A percentile compares a stretch with the other conserved stretches of the same genome.
Evolutionary conservation across 352 stramenopile species (phyloP).

Genomic region (Phytophthora palmivora): DNA sequence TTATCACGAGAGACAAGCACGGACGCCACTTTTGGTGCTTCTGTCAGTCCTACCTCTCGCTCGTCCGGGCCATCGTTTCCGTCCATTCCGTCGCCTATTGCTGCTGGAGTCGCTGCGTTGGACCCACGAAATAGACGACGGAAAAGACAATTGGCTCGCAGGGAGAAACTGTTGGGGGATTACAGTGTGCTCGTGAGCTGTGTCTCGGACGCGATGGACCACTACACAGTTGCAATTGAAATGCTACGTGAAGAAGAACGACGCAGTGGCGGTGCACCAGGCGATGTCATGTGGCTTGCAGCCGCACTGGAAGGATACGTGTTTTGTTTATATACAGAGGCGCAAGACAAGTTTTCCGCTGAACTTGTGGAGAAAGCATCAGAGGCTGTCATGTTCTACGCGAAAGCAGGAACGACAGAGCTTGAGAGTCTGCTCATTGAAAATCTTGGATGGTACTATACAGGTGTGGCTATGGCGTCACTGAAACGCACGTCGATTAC

Average conservation of each 20-base stretch:
- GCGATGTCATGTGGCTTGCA: conserved; percentile 82
- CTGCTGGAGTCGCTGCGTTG: conserved; percentile 31
- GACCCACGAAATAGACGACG: conserved; percentile 54
- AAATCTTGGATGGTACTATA: conserved; percentile 80
- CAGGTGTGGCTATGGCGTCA: conserved; percentile 41
- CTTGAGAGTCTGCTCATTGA: conserved; percentile 80
- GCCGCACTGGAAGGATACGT: conserved; percentile 80
- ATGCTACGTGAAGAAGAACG: conserved; percentile 82
- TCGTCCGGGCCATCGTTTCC: conserved; percentile 26
- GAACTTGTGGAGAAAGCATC: conserved; percentile 85
- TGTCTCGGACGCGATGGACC: conserved; percentile 68
- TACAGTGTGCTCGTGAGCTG: conserved; percentile 78
- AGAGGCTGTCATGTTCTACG: conserved; percentile 74
- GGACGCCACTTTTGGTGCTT: conserved; percentile 14
- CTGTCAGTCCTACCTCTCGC: conserved; percentile 22
- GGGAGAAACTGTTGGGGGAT: conserved; percentile 84
- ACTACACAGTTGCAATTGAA: conserved; percentile 76
- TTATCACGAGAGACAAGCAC: conserved; percentile 25
- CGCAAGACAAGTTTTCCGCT: conserved; percentile 62
- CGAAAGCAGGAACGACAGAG: conserved; percentile 61
- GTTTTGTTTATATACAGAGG: conserved; percentile 63
- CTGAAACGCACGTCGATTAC: conserved; percentile 19
- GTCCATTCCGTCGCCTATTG: conserved; percentile 47
- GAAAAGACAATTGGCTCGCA: conserved; percentile 62
- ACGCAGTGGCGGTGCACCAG: conserved; percentile 49